These are phyloP conservation scores for Coix lacrymajobi DNA, from an alignment of 176 grass and related monocot genomes.

Conservation along the genomic window DNA sequence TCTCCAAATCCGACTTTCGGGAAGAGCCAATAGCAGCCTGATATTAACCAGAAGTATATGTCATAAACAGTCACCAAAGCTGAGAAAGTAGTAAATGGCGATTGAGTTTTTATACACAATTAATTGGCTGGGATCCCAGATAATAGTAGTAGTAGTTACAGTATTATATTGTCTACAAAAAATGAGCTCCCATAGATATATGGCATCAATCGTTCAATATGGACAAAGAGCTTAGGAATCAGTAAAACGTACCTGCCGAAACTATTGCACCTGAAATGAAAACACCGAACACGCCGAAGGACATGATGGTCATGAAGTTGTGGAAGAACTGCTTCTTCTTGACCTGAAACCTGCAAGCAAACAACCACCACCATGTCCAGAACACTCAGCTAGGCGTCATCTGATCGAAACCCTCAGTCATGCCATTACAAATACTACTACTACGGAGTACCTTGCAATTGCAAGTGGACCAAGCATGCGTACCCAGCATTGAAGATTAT, in stretches of 20 bases:
- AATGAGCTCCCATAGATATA: background rate
- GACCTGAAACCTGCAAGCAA: constrained; percentile 64
- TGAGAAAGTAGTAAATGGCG: background rate
- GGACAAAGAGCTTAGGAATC: background rate
- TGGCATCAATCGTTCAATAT: background rate
- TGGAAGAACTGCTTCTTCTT: constrained; percentile 99
- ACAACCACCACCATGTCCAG: background rate
- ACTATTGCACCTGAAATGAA: constrained; percentile 83
- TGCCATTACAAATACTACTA: background rate
- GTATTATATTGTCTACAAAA: background rate
- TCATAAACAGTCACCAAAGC: background rate
- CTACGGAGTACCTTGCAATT: background rate
- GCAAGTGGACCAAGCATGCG: background rate
- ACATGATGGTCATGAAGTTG: constrained; percentile 92
- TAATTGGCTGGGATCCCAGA: background rate
- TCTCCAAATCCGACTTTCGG: constrained; percentile 66
- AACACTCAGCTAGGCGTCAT: background rate
- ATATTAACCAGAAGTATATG: background rate
- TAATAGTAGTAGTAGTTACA: background rate
- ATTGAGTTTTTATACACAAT: background rate
- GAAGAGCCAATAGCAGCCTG: constrained; percentile 77
- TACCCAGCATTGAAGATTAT: constrained; percentile 97
- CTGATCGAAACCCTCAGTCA: background rate
- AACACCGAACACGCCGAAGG: constrained; percentile 69
- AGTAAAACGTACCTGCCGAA: constrained; percentile 37